Evolutionary conservation across 306 rosid species (phyloP).

Genomic region (Neltuma alba): DNA sequence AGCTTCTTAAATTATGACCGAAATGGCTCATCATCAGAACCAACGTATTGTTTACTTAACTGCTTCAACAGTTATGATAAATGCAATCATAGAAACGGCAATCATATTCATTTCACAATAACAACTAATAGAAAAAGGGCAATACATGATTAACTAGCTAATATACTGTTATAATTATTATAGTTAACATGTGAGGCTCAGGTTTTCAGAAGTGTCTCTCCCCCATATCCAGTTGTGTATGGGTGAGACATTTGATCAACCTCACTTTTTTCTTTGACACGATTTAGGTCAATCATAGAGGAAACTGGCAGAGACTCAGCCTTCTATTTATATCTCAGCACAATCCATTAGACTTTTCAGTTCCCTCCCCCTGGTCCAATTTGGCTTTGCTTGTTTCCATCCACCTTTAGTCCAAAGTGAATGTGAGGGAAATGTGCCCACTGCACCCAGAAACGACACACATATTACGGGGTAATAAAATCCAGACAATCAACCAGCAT

Average conservation of each 20-base stretch:
- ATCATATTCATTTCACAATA: slow-evolving; percentile 26
- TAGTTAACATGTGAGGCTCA: slow-evolving; percentile 33
- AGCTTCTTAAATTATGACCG: not conserved
- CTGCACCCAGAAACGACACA: slow-evolving; percentile 49
- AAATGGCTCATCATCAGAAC: slow-evolving; percentile 8
- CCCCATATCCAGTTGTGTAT: slow-evolving; percentile 34
- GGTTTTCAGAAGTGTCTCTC: slow-evolving; percentile 40
- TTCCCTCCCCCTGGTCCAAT: slow-evolving; percentile 61
- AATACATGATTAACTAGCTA: slow-evolving; percentile 18
- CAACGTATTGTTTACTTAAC: slow-evolving; percentile 34
- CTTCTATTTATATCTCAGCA: slow-evolving; percentile 47
- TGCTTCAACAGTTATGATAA: slow-evolving; percentile 32
- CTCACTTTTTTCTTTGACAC: slow-evolving; percentile 44
- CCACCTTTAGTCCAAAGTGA: slow-evolving; percentile 83
- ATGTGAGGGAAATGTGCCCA: slow-evolving; percentile 99
- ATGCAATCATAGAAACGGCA: slow-evolving; percentile 48
- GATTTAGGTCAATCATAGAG: slow-evolving; percentile 46
- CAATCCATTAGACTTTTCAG: slow-evolving; percentile 64
- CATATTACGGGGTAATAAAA: not conserved
- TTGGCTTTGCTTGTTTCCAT: slow-evolving; percentile 72
- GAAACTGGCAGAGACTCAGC: slow-evolving; percentile 40
- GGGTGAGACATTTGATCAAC: slow-evolving; percentile 48
- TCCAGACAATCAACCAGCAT: not conserved
- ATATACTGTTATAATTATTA: slow-evolving; percentile 6
- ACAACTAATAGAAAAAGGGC: slow-evolving; percentile 29